Base-by-base conservation (phyloP, 2,329 filamentous ascomycete species). In the Aspergillus floridensis region DNA sequence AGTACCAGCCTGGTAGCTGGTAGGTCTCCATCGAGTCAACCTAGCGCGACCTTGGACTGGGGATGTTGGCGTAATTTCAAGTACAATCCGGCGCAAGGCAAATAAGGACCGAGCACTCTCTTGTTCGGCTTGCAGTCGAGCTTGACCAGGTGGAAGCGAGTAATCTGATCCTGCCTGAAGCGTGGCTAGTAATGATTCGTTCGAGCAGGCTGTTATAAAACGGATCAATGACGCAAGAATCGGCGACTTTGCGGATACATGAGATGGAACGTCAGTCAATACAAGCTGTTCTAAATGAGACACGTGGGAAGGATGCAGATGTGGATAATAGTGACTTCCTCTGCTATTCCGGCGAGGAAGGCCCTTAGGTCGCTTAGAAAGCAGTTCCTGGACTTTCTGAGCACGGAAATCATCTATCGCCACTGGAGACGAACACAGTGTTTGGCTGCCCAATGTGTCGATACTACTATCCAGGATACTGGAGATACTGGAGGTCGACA, bases 181-280 rank as follows among this genome's bases (percentile, higher is more conserved):
- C 4, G 72, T 77, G 21, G 84, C 83, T 10, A 86, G 77, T 11
- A 78, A 69, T 0, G 79, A 71, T 72, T 87, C 84, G 56, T 82
- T 79, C 14, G 84, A 83, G 64, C 84, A 86, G 48, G 81, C 78
- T 54, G 77, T 80, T 61, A 87, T 81, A 68, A 86, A 87, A 12
- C 78, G 72, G 49, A 80, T 82, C 5, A 88, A 70, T 6, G 78
- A 70, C 12, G 74, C 62, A 5, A 77, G 61, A 19, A 84, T 72
- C 0, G 74, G 65, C 2, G 80, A 80, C 26, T 77, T 76, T 8
- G 68, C 66, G 5, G 72, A 70, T 5, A 79, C 72, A 46, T 76
- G 72, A 5, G 72, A 75, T 0, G 85, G 85, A 1, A 87, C 79
- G 60, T 84, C 80, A 1, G 84, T 86, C 49, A 88, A 72, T 2